phyloP scores from a whole-genome alignment of 306 rosid genomes.

The Astragalus glycyphyllos region DNA sequence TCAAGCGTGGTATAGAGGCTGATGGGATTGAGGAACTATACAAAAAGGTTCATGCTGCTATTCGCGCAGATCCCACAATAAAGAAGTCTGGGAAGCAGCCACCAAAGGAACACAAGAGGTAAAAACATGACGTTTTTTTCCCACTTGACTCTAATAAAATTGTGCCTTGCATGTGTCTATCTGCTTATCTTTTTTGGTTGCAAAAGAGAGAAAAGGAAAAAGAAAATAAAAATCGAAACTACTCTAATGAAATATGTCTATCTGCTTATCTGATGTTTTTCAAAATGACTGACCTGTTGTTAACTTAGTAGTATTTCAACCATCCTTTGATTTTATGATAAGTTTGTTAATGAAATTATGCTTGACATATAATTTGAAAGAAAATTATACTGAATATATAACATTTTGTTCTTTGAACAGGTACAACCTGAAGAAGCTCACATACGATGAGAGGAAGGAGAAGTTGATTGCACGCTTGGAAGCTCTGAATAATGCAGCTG shows the following conservation, averaged over 20 bases:
- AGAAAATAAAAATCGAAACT: no score
- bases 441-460: neutral
- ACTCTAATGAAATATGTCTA: no score
- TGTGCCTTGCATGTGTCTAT: no score
- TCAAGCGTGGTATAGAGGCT: constrained; percentile 7
- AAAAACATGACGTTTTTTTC: neutral
- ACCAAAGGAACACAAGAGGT: constrained; percentile 37
- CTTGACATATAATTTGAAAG: neutral
- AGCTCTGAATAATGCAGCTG: constrained; percentile 18
- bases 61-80: constrained; percentile 1
- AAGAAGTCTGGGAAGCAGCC: constrained; percentile 13
- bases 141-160: neutral
- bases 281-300: neutral
- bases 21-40: constrained; percentile 23
- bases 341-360: neutral
- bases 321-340: neutral
- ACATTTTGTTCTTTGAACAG: neutral
- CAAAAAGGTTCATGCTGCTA: constrained; percentile 23
- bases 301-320: neutral
- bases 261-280: neutral
- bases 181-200: no score
- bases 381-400: neutral
- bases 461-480: constrained; percentile 29
- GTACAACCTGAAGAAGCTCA: constrained; percentile 34
- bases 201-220: no score